Percentiles rank a stretch among this genome's conserved stretches.
Evolutionary conservation across 1,284 basidiomycete genomes (phyloP).

Genomic region (Apiotrichum porosum): DNA sequence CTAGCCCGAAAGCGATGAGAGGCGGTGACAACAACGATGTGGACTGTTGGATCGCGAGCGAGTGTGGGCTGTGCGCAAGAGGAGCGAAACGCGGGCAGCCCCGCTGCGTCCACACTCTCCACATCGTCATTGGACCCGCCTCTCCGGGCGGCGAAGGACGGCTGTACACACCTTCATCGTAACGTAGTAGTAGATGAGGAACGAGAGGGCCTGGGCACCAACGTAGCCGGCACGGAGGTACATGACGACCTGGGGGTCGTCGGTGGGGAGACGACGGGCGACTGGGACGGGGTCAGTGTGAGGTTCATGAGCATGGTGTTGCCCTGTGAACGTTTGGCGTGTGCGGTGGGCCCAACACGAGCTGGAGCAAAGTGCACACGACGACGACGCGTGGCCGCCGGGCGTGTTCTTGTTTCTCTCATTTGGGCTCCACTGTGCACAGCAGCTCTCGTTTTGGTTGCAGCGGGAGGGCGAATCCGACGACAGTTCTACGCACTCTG

Average conservation of each 20-base stretch:
- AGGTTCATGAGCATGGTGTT: too few species aligned
- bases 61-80: too few species aligned
- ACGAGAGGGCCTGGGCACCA: constrained; percentile 13
- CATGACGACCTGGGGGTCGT: constrained; percentile 15
- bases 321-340: neutral
- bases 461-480: too few species aligned
- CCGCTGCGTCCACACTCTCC: neutral
- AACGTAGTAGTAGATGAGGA: constrained; percentile 19
- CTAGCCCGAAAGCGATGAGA: too few species aligned
- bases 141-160: neutral
- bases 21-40: too few species aligned
- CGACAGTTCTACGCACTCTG: constrained; percentile 65
- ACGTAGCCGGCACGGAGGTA: constrained; percentile 18
- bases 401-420: too few species aligned
- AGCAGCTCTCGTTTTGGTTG: neutral
- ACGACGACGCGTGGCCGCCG: neutral
- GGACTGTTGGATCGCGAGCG: too few species aligned
- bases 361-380: neutral
- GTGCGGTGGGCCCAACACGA: neutral
- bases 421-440: too few species aligned
- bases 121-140: neutral
- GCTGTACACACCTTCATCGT: constrained; percentile 12
- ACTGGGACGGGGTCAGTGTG: constrained; percentile 1
- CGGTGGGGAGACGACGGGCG: constrained; percentile 19
- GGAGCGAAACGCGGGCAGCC: too few species aligned